Evolutionary conservation across 1,139 yeast species (phyloP).

Genomic region (Arxiozyma bovina): DNA sequence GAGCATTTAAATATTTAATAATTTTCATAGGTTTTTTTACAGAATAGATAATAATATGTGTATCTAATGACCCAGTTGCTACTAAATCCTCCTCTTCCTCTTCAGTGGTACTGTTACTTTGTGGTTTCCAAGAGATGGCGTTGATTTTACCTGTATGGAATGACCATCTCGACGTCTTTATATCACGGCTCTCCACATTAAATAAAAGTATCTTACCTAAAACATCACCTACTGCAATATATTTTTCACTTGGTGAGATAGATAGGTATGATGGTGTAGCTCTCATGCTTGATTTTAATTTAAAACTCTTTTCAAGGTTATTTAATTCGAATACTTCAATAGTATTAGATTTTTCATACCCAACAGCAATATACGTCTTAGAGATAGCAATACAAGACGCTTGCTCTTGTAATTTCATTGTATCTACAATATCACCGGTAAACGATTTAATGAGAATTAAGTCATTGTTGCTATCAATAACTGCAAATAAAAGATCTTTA

Average conservation of each 20-base stretch:
- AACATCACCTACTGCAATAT: slow-evolving; percentile 77
- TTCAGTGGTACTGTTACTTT: slow-evolving; percentile 31
- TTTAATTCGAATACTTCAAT: slow-evolving; percentile 36
- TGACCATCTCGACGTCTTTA: slow-evolving; percentile 88
- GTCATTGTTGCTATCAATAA: slow-evolving; percentile 32
- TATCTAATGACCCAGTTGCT: slow-evolving; percentile 76
- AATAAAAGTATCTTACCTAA: slow-evolving; percentile 76
- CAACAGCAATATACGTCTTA: slow-evolving; percentile 42
- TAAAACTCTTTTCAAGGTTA: slow-evolving; percentile 20
- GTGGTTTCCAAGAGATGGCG: slow-evolving; percentile 58
- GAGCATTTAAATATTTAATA: slow-evolving; percentile 68
- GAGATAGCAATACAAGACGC: slow-evolving; percentile 40
- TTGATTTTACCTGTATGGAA: slow-evolving; percentile 81
- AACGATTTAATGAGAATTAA: slow-evolving; percentile 21
- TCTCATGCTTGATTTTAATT: slow-evolving; percentile 36
- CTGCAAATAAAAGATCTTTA: slow-evolving; percentile 27
- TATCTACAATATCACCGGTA: slow-evolving; percentile 24
- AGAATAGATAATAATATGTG: slow-evolving; percentile 71
- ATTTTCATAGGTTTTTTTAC: slow-evolving; percentile 71
- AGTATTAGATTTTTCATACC: slow-evolving; percentile 35
- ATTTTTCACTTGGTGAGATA: slow-evolving; percentile 61
- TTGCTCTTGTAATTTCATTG: slow-evolving; percentile 30
- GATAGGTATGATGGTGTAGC: slow-evolving; percentile 55
- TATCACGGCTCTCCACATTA: slow-evolving; percentile 43
- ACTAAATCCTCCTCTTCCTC: slow-evolving; percentile 45